A percentile compares a stretch with the other conserved stretches of the same genome.
Evolutionary conservation across 2,329 filamentous ascomycete species (phyloP).

Genomic region (Fusarium burgessii): DNA sequence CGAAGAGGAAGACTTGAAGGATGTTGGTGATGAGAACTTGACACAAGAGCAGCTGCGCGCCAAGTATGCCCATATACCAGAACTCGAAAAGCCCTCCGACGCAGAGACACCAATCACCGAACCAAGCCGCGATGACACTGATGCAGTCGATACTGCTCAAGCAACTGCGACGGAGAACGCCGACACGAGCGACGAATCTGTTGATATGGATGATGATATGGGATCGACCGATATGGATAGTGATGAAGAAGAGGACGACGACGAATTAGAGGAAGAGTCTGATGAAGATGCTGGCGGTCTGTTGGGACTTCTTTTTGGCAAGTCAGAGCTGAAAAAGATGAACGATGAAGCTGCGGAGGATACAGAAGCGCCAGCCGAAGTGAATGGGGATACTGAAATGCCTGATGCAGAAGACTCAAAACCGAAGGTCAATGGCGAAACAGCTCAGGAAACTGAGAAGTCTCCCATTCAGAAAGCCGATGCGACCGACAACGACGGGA

Average conservation of each 20-base stretch:
- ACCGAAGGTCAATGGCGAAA: conserved; percentile 41
- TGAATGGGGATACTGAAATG: conserved; percentile 45
- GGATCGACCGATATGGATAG: conserved; percentile 66
- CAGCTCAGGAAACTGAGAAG: conserved; percentile 49
- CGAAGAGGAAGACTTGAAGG: conserved; percentile 67
- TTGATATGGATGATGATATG: conserved; percentile 76
- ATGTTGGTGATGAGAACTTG: conserved; percentile 70
- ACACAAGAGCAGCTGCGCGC: conserved; percentile 75
- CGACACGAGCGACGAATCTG: conserved; percentile 72
- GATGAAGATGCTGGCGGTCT: conserved; percentile 61
- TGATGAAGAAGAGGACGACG: conserved; percentile 61
- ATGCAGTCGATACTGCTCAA: conserved; percentile 37
- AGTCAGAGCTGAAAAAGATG: conserved; percentile 67
- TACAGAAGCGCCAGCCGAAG: conserved; percentile 19
- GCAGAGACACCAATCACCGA: conserved; percentile 38
- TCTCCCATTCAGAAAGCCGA: conserved; percentile 50
- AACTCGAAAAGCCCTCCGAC: conserved; percentile 52
- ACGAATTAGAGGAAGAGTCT: conserved; percentile 58
- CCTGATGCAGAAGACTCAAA: conserved; percentile 21
- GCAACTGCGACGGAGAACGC: conserved; percentile 43
- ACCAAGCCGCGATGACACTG: conserved; percentile 42
- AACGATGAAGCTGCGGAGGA: conserved; percentile 53
- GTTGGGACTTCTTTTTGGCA: conserved; percentile 69
- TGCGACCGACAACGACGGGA: conserved; percentile 18
- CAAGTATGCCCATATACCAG: conserved; percentile 76